These are phyloP conservation scores for Lolium rigidum DNA, from an alignment of 176 grass and related monocot genomes.

Conservation along the genomic window DNA sequence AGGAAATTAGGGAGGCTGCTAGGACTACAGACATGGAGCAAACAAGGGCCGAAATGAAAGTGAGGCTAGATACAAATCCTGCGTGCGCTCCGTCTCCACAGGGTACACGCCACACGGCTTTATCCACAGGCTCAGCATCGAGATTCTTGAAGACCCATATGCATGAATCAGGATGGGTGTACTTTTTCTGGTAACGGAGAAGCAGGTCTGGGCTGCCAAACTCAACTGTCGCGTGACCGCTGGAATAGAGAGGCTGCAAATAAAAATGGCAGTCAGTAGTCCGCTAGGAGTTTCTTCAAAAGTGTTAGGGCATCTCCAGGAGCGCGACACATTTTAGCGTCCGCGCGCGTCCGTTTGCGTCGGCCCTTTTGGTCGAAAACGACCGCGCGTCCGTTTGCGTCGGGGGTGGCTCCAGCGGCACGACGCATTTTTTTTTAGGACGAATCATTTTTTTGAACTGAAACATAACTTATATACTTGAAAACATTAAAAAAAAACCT, in stretches of 20 bases:
- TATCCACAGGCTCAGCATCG: slow-evolving; percentile 34
- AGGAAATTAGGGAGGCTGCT: slow-evolving; percentile 50
- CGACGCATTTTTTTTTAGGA: no score
- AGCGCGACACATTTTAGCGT: no score
- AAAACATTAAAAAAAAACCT: no score
- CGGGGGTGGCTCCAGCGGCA: no score
- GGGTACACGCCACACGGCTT: slow-evolving; percentile 64
- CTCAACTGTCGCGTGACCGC: slow-evolving; percentile 54
- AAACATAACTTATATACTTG: no score
- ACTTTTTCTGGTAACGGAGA: slow-evolving; percentile 60
- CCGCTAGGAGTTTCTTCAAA: background rate
- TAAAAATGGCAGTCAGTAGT: slow-evolving; percentile 21
- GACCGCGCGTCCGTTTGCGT: no score
- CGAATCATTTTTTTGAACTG: no score
- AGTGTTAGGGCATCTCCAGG: no score
- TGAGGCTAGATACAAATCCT: slow-evolving; percentile 67
- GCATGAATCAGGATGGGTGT: slow-evolving; percentile 44
- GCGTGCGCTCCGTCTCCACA: slow-evolving; percentile 68
- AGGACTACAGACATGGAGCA: slow-evolving; percentile 75
- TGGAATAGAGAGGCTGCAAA: slow-evolving; percentile 72
- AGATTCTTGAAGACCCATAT: slow-evolving; percentile 46
- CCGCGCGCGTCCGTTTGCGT: no score
- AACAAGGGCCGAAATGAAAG: slow-evolving; percentile 70
- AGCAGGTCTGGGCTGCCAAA: slow-evolving; percentile 60
- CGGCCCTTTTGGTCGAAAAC: no score